These are phyloP conservation scores for Carnegiea gigantea DNA, from an alignment of 179 eudicot genomes.

Conservation along the genomic window DNA sequence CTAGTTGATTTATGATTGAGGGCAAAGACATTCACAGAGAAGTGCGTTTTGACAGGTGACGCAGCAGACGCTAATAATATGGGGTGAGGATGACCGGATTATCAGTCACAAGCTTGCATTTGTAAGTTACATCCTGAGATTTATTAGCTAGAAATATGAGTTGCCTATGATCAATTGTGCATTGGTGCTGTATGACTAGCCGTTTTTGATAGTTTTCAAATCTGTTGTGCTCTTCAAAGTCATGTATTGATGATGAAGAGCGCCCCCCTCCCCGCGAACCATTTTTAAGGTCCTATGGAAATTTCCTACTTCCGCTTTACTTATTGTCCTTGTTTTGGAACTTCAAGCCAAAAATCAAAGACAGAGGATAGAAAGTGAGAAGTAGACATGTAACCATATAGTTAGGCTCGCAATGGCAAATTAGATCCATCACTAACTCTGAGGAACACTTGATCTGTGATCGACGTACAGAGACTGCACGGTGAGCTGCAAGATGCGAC, in stretches of 20 bases:
- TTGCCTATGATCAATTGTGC: neutral
- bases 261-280: too few relatives aligned
- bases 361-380: neutral
- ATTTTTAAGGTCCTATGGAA: too few relatives aligned
- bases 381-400: neutral
- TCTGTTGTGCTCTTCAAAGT: neutral
- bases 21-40: neutral
- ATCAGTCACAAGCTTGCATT: constrained; percentile 77
- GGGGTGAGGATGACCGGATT: constrained; percentile 92
- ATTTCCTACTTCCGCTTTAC: neutral
- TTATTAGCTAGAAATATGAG: neutral
- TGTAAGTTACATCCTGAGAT: constrained; percentile 40
- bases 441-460: neutral
- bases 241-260: neutral
- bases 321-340: neutral
- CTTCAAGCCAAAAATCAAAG: neutral
- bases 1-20: too few relatives aligned
- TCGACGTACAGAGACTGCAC: constrained; percentile 47
- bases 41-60: constrained; percentile 52
- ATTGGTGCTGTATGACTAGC: neutral
- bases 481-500: constrained; percentile 50
- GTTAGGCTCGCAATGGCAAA: too few relatives aligned
- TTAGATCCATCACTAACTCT: neutral
- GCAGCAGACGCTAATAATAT: constrained; percentile 73
- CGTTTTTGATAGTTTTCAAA: neutral